Conservation (phyloP, 2,329 filamentous ascomycete species). For the Akanthomyces dipterigenus region DNA sequence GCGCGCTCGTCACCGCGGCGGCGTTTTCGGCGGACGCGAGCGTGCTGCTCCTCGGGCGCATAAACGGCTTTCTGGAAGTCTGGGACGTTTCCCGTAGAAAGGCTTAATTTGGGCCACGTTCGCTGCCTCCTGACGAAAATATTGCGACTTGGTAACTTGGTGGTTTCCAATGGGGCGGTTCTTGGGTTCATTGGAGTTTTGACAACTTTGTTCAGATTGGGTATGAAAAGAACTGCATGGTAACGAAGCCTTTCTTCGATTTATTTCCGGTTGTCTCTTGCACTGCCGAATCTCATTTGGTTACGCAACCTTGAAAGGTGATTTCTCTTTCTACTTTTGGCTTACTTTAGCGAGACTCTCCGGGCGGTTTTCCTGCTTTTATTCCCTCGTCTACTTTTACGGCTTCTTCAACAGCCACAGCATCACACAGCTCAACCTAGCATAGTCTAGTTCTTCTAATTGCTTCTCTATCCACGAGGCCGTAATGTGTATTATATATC, state of each 20-base stretch:
- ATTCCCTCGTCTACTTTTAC: not conserved
- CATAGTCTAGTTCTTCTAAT: not conserved
- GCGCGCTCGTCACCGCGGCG: constrained; percentile 27
- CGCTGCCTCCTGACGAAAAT: too few species aligned
- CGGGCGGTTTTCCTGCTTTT: not conserved
- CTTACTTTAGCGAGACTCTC: not conserved
- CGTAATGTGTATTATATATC: not conserved
- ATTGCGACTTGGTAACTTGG: not conserved
- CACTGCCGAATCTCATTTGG: too few species aligned
- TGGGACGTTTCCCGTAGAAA: constrained; percentile 22
- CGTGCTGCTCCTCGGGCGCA: constrained; percentile 27
- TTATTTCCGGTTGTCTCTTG: not conserved
- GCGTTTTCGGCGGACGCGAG: constrained; percentile 27
- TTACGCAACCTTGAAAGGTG: not conserved
- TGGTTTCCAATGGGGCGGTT: not conserved
- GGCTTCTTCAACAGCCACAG: constrained; percentile 3
- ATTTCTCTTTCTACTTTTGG: not conserved
- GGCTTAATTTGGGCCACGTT: not conserved
- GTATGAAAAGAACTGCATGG: not conserved
- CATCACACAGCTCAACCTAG: constrained; percentile 1
- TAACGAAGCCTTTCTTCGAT: not conserved
- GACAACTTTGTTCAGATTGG: not conserved
- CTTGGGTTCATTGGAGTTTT: not conserved
- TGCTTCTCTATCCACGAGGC: not conserved
- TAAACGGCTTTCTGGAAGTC: constrained; percentile 28